Evolutionary conservation across 2,329 filamentous ascomycete genomes (phyloP).

Genomic region (Shiraia bambusicola): DNA sequence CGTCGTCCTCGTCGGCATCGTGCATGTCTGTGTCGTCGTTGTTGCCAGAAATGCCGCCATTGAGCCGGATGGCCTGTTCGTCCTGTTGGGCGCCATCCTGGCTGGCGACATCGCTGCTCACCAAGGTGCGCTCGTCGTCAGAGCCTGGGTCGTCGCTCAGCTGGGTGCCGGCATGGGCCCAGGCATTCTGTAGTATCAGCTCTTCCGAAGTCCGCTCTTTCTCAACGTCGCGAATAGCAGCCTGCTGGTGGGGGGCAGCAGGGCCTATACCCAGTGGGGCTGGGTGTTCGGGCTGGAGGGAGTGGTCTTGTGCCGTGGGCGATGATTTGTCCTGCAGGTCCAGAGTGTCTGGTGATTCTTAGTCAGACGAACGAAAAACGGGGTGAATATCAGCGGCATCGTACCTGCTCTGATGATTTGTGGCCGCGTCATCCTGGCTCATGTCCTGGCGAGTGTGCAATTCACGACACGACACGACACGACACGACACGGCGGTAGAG

Average conservation of each 20-base stretch:
- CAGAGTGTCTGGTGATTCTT: slow-evolving; percentile 71
- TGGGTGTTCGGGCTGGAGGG: slow-evolving; percentile 56
- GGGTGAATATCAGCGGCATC: slow-evolving; percentile 9
- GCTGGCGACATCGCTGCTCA: slow-evolving; percentile 16
- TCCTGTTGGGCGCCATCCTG: slow-evolving; percentile 27
- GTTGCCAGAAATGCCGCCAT: slow-evolving; percentile 39
- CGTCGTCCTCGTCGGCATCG: slow-evolving; percentile 67
- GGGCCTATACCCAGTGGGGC: slow-evolving; percentile 55
- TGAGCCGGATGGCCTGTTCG: slow-evolving; percentile 37
- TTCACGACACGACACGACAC: neutral
- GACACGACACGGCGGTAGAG: no score
- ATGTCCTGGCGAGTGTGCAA: slow-evolving; percentile 29
- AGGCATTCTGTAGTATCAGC: slow-evolving; percentile 61
- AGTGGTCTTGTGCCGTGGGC: slow-evolving; percentile 83
- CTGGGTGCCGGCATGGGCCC: slow-evolving; percentile 45
- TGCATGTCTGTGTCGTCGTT: slow-evolving; percentile 56
- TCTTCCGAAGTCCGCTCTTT: slow-evolving; percentile 73
- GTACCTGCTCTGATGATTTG: slow-evolving; percentile 59
- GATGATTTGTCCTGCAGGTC: slow-evolving; percentile 84
- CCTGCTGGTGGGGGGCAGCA: slow-evolving; percentile 79
- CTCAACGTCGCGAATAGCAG: slow-evolving; percentile 76
- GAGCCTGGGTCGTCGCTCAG: slow-evolving; percentile 55
- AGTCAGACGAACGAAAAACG: slow-evolving; percentile 15
- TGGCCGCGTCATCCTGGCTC: slow-evolving; percentile 55
- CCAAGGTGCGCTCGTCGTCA: slow-evolving; percentile 55